These are phyloP conservation scores for Phytophthora multivora DNA, from an alignment of 352 stramenopile genomes.

Conservation along the genomic window DNA sequence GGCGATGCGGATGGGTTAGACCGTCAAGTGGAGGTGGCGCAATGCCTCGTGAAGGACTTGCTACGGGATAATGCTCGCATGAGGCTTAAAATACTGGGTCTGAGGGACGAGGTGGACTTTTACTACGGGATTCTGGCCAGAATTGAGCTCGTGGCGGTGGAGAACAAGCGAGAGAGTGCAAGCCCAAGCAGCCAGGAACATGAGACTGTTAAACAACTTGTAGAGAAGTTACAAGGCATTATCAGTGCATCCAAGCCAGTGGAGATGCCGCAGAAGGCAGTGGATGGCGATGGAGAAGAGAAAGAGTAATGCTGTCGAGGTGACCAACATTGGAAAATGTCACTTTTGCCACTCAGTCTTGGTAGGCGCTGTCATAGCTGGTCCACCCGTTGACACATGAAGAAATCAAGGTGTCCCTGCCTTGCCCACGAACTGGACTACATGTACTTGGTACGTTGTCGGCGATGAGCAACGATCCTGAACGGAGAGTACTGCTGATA, in stretches of 20 bases:
- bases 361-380: too few species aligned
- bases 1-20: constrained; percentile 25
- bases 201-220: constrained; percentile 11
- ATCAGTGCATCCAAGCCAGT: constrained; percentile 45
- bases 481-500: too few species aligned
- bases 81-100: constrained; percentile 44
- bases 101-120: constrained; percentile 59
- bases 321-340: too few species aligned
- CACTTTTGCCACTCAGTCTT: too few species aligned
- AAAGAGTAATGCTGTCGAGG: not conserved
- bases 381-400: too few species aligned
- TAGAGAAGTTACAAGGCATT: constrained; percentile 31
- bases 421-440: too few species aligned
- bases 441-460: too few species aligned
- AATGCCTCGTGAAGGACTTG: constrained; percentile 45
- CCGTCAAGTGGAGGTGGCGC: constrained; percentile 39
- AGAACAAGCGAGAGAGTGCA: constrained; percentile 7
- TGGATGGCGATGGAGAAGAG: not conserved
- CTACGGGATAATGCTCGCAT: constrained; percentile 52
- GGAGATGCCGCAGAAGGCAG: constrained; percentile 12
- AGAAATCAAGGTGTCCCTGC: too few species aligned
- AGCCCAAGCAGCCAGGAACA: constrained; percentile 2
- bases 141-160: constrained; percentile 43
- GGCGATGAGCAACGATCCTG: too few species aligned
- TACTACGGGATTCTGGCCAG: constrained; percentile 50